These are phyloP conservation scores for Pelargonium nanum DNA, from an alignment of 345 rosid species.

Conservation along the genomic window DNA sequence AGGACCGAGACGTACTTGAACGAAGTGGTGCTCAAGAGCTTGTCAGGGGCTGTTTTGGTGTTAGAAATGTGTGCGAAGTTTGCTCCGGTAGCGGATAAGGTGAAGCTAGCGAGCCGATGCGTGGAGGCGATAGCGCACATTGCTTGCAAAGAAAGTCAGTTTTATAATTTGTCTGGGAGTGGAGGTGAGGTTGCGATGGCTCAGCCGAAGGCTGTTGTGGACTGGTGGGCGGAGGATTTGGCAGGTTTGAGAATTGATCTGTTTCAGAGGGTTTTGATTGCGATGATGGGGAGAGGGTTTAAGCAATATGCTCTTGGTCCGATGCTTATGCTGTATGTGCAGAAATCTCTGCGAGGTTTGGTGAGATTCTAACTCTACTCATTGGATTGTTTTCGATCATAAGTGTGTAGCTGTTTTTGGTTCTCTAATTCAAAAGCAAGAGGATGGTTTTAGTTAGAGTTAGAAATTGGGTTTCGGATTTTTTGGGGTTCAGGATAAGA, in stretches of 20 bases:
- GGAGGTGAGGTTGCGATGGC: constrained; percentile 27
- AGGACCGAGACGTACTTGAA: constrained; percentile 70
- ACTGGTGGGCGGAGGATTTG: constrained; percentile 97
- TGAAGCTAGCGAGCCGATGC: constrained; percentile 62
- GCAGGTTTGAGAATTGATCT: constrained; percentile 61
- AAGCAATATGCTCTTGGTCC: constrained; percentile 83
- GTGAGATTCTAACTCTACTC: constrained; percentile 41
- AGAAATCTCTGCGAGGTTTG: constrained; percentile 88
- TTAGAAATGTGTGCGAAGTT: constrained; percentile 47
- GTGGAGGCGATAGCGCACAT: constrained; percentile 66
- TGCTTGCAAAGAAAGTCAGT: constrained; percentile 64
- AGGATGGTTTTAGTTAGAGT: no score
- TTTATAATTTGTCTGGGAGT: constrained; percentile 35
- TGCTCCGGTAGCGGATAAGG: constrained; percentile 59
- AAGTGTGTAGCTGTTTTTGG: no score
- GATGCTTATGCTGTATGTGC: constrained; percentile 86
- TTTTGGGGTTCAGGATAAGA: no score
- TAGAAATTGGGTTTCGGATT: no score
- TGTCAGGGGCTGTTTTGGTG: constrained; percentile 54
- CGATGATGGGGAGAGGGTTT: constrained; percentile 79
- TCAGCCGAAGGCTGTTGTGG: constrained; percentile 41
- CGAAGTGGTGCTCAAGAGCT: constrained; percentile 67
- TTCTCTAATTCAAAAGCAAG: no score
- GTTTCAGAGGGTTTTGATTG: constrained; percentile 67
- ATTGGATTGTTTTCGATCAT: not conserved